Evolutionary conservation across 2,329 filamentous ascomycete genomes (phyloP).

Genomic region (Albophoma yamanashiensis): DNA sequence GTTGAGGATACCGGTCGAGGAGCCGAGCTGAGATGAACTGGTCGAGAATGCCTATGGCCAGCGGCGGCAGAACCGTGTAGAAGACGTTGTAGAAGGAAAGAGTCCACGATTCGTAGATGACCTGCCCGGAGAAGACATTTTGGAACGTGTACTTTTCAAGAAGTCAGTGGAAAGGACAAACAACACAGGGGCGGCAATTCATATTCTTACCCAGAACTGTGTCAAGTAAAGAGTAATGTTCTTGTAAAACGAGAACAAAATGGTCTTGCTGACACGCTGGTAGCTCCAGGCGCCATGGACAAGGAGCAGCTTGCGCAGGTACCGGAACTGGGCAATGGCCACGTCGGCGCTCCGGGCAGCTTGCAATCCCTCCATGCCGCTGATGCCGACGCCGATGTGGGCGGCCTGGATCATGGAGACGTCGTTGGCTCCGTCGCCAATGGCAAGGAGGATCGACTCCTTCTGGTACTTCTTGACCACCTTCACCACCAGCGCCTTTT

Average conservation of each 20-base stretch:
- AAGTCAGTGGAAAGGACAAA: neutral
- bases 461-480: constrained; percentile 88
- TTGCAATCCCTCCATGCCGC: constrained; percentile 91
- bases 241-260: constrained; percentile 98
- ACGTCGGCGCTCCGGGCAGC: constrained; percentile 93
- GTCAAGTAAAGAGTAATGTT: constrained; percentile 98
- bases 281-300: constrained; percentile 98
- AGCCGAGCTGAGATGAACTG: constrained; percentile 93
- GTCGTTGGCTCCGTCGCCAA: constrained; percentile 96
- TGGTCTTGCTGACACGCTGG: constrained; percentile 91
- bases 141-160: constrained; percentile 77
- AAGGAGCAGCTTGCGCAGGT: constrained; percentile 81
- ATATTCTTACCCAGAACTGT: constrained; percentile 77
- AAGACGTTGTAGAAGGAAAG: constrained; percentile 99
- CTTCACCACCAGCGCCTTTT: constrained; percentile 96
- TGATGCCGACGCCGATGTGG: constrained; percentile 96
- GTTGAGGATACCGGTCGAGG: constrained; percentile 88
- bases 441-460: constrained; percentile 84
- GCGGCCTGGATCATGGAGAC: constrained; percentile 99
- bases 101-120: constrained; percentile 99
- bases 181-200: neutral
- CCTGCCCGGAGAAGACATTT: constrained; percentile 94
- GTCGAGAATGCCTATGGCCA: constrained; percentile 92
- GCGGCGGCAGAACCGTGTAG: constrained; percentile 87
- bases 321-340: constrained; percentile 91